These are phyloP conservation scores for Hamigera avellanea DNA, from an alignment of 495 filamentous ascomycete species.

Conservation along the genomic window DNA sequence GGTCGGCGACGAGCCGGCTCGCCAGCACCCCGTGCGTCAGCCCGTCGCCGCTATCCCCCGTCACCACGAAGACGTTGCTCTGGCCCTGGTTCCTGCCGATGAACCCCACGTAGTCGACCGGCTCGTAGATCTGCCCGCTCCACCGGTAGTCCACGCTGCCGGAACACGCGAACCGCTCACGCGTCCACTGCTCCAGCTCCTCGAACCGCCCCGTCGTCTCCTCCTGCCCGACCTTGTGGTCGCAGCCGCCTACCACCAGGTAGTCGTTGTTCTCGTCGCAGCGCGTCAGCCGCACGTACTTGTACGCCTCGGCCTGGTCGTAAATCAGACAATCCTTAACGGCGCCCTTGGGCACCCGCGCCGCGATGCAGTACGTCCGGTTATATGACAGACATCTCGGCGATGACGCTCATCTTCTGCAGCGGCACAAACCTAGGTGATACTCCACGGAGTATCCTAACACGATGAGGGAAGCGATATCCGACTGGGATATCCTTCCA, in stretches of 20 bases:
- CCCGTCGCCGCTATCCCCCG: constrained; percentile 48
- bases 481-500: too few relatives aligned
- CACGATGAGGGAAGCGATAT: too few relatives aligned
- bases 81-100: constrained; percentile 45
- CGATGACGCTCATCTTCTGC: constrained; percentile 40
- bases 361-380: constrained; percentile 46
- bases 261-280: constrained; percentile 43
- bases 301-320: constrained; percentile 41
- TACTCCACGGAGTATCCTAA: too few relatives aligned
- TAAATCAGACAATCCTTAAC: constrained; percentile 44
- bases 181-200: constrained; percentile 39
- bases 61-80: constrained; percentile 39
- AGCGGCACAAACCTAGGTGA: constrained; percentile 41
- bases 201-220: constrained; percentile 22
- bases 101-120: constrained; percentile 42
- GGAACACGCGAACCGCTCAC: constrained; percentile 39
- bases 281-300: constrained; percentile 39
- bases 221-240: constrained; percentile 51
- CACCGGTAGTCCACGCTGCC: constrained; percentile 39
- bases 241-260: constrained; percentile 43
- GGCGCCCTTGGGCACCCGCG: constrained; percentile 37
- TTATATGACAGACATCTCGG: constrained; percentile 37
- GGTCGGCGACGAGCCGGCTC: constrained; percentile 39
- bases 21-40: constrained; percentile 46
- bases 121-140: constrained; percentile 48